Evolutionary conservation across 2,329 filamentous ascomycete genomes (phyloP), one percentile per base, ranked within the genome.

Genomic region (Pyrenochaeta sp.): DNA sequence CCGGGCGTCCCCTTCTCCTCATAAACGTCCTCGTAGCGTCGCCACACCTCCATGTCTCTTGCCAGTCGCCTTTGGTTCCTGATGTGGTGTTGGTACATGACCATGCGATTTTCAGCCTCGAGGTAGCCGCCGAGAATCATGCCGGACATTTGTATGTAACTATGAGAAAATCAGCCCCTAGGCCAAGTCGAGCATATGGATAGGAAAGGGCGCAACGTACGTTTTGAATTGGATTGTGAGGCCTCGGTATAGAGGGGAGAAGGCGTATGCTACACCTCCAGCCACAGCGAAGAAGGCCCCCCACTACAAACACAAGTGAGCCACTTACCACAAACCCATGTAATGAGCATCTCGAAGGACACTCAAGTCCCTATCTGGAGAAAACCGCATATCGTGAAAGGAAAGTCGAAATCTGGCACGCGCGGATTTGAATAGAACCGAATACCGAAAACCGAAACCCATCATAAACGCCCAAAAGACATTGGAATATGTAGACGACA

Each of bases 121-220:
- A 93, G 84, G 84, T 91, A 91, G 70, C 87, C 84, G 43, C 91
- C 91, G 34, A 92, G 71, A n/a, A 91, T 88, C 91, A 93, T 93
- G 59, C 88, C 89, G n/a, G 89, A 91, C 89, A 93, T 92, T 76
- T 93, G 90, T 15, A 93, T 81, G 72, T 92, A 94, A 30, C 91
- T 93, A 10, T 3, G 0, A 1, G 12, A n/a, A 34, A 9, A 69
- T 47, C 28, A 61, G 49, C 19, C 19, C 19, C 19, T 19, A 19
- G 19, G 19, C 19, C 44, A 25, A 53, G 24, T 12, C 13, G 25
- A 19, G 19, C 19, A 19, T 19, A 19, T 19, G 19, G 19, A 19
- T 19, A 19, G 19, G 19, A 19, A 19, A 19, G 19, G 34, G 10
- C 25, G 15, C 5, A 30, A 67, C 68, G 42, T 65, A 73, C 72